A percentile compares a stretch with the other conserved stretches of the same genome.
phyloP scores from a whole-genome alignment of 2,329 filamentous ascomycete species.

The Fusarium protoensiforme region DNA sequence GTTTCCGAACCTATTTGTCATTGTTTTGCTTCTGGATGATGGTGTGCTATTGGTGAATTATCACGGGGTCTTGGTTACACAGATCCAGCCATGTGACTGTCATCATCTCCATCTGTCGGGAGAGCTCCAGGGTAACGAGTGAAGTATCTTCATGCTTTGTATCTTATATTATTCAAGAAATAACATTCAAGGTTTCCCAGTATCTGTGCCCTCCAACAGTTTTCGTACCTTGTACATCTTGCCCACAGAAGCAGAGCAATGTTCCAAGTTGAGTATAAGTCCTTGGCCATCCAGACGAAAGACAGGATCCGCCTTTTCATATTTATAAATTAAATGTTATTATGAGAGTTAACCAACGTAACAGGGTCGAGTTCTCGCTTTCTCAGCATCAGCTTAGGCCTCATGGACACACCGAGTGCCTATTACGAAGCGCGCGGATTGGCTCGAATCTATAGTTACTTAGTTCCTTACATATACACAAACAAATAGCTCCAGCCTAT shows the following conservation, averaged over 20 bases:
- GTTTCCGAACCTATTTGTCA: background rate
- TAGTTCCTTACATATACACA: background rate
- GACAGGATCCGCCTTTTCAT: background rate
- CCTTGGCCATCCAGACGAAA: background rate
- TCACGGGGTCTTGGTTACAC: background rate
- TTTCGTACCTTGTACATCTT: background rate
- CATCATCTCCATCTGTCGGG: background rate
- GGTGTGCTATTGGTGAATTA: background rate
- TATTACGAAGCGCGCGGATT: background rate
- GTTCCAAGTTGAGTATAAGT: background rate
- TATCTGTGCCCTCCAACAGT: too few species aligned
- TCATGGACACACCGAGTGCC: background rate
- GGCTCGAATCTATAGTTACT: background rate
- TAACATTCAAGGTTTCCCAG: background rate
- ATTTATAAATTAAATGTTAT: background rate
- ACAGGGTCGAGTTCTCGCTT: background rate
- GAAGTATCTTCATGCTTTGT: background rate
- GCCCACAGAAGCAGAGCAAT: background rate
- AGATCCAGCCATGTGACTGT: background rate
- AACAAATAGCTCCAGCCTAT: background rate
- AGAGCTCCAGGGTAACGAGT: background rate
- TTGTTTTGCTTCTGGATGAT: background rate
- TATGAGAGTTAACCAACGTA: background rate
- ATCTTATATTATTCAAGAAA: background rate
- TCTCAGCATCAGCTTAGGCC: background rate